Base-by-base conservation (phyloP, 176 grass and related monocot species). In the Thinopyrum elongatum region DNA sequence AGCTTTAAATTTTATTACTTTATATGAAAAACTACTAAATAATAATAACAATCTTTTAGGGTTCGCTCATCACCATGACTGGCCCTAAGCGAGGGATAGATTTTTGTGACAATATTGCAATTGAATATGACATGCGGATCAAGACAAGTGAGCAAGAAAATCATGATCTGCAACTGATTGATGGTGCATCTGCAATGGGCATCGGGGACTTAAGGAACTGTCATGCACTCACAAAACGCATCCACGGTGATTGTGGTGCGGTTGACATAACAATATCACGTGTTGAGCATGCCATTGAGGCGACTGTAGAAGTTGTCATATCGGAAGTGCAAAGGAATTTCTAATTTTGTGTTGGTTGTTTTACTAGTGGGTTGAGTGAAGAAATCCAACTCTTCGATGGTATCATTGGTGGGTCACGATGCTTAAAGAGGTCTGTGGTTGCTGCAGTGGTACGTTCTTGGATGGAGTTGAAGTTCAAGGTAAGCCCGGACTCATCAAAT, bases 171-270 rank as follows among this genome's bases (percentile, higher is more conserved):
- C 27, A 53, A 11, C 2, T 74, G 13, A 26, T 74, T 1, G 41
- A 49, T 10, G 71, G 71, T 3, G 71, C 41, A 42, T 28, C 71
- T 0, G 1, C 0, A 0, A 0, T 74, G 0, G 44, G 44, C 4
- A 47, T 1, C 1, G 1, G 1, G 2, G 16, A 7, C 6, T 0
- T 1, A 7, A 1, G 1, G 29, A 1, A 15, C 13, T 1, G 4
- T 15, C 44, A 0, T 2, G 0, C 6, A 19, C 23, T 14, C 38
- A 14, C 3, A 46, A 46, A 4, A 46, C 12, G 44, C 12, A 46
- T 46, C 12, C 44, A 14, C 9, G 39, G 70, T 0, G 39, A 74
- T 8, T 27, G 6, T 74, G 70, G 70, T 6, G 5, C 5, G 0
- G 2, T 74, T 47, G 70, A 46, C 36, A 46, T 74, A 17, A 17